These are phyloP conservation scores for Sporormia fimetaria DNA, from an alignment of 495 filamentous ascomycete genomes.

Conservation along the genomic window DNA sequence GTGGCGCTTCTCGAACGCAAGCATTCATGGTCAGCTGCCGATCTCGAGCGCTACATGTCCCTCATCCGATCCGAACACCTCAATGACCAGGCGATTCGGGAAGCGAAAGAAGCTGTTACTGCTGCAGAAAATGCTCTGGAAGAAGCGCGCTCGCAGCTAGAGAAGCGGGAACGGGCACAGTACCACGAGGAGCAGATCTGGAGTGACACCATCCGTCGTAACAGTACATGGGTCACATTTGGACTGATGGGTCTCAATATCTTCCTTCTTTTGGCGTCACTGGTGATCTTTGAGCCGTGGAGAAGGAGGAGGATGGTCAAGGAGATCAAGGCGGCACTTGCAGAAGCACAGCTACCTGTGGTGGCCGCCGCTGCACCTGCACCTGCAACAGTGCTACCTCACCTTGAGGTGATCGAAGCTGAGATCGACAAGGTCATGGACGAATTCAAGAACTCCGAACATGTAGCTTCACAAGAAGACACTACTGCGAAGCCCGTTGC, in stretches of 20 bases:
- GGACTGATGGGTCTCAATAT: slow-evolving; percentile 96
- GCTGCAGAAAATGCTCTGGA: slow-evolving; percentile 66
- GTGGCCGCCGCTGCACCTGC: slow-evolving; percentile 7
- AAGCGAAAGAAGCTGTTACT: slow-evolving; percentile 58
- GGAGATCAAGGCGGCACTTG: slow-evolving; percentile 71
- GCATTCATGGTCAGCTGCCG: slow-evolving; percentile 73
- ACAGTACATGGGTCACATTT: slow-evolving; percentile 97
- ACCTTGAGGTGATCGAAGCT: slow-evolving; percentile 12
- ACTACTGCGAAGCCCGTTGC: background rate
- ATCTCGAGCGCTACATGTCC: slow-evolving; percentile 89
- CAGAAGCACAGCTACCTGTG: slow-evolving; percentile 43
- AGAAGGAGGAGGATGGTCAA: slow-evolving; percentile 64
- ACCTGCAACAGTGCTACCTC: too few species aligned
- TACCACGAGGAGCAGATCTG: slow-evolving; percentile 99
- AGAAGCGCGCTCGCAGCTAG: slow-evolving; percentile 59
- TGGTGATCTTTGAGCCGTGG: slow-evolving; percentile 94
- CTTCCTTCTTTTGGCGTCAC: slow-evolving; percentile 73
- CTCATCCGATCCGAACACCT: slow-evolving; percentile 87
- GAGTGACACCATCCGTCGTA: slow-evolving; percentile 92
- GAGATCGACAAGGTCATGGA: slow-evolving; percentile 2
- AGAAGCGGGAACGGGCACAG: slow-evolving; percentile 66
- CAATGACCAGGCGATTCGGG: slow-evolving; percentile 78
- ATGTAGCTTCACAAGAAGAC: background rate
- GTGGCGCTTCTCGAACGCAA: slow-evolving; percentile 89
- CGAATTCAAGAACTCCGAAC: slow-evolving; percentile 12